phyloP scores from a whole-genome alignment of 148 eudicot genomes.

The Polygonum aviculare region DNA sequence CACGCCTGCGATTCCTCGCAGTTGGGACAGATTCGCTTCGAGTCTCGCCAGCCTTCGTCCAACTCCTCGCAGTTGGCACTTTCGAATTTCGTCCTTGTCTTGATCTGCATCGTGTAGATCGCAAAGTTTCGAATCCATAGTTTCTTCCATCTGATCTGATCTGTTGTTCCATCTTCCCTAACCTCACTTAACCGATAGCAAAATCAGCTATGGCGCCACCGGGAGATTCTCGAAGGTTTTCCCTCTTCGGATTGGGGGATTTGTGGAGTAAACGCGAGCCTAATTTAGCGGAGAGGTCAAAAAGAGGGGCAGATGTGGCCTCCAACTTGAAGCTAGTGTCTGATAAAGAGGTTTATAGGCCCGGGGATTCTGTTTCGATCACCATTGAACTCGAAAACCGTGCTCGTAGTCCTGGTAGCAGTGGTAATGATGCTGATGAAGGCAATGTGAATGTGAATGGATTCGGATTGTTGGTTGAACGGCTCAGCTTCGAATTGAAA shows the following conservation, averaged over 20 bases:
- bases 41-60: no score
- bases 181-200: neutral
- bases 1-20: no score
- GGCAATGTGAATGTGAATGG: conserved; percentile 8
- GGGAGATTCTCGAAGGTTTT: conserved; percentile 38
- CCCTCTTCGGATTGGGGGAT: conserved; percentile 52
- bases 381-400: conserved; percentile 52
- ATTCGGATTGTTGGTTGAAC: conserved; percentile 49
- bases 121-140: neutral
- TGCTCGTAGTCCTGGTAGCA: conserved; percentile 10
- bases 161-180: neutral
- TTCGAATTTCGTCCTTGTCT: neutral
- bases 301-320: conserved; percentile 16
- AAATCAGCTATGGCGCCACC: conserved; percentile 33
- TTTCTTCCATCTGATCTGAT: neutral
- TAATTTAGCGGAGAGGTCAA: conserved; percentile 15
- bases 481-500: conserved; percentile 58
- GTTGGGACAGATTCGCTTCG: no score
- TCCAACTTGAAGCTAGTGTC: conserved; percentile 45
- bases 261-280: conserved; percentile 17
- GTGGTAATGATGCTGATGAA: conserved; percentile 16
- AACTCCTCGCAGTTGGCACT: neutral
- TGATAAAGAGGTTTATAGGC: conserved; percentile 69
- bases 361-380: conserved; percentile 62
- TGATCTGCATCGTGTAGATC: neutral